Conservation (phyloP, 495 filamentous ascomycete species). For the Ramalina peruviana region DNA sequence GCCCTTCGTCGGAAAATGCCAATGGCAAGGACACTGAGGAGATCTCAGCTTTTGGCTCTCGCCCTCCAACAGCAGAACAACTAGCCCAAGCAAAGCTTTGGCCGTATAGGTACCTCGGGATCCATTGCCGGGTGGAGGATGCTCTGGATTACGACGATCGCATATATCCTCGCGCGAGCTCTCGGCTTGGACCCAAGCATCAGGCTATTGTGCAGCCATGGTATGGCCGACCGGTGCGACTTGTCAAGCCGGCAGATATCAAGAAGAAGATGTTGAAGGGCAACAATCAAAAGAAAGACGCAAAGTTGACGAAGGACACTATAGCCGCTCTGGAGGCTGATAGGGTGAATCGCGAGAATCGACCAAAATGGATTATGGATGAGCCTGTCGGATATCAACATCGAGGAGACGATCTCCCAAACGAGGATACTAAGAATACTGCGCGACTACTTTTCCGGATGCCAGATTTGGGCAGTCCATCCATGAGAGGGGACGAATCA, state of each 20-base stretch:
- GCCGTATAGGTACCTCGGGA: constrained; percentile 91
- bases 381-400: constrained; percentile 74
- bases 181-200: constrained; percentile 79
- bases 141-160: constrained; percentile 95
- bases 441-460: constrained; percentile 40
- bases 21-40: constrained; percentile 41
- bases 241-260: constrained; percentile 74
- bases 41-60: constrained; percentile 34
- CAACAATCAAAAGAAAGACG: constrained; percentile 49
- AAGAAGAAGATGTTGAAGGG: constrained; percentile 60
- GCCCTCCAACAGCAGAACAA: constrained; percentile 76
- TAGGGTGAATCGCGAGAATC: constrained; percentile 46
- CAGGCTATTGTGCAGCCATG: constrained; percentile 77
- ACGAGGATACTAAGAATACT: constrained; percentile 39
- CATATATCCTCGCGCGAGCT: constrained; percentile 91
- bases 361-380: constrained; percentile 87
- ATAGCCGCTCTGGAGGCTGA: constrained; percentile 68
- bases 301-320: constrained; percentile 64
- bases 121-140: constrained; percentile 93
- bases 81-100: constrained; percentile 83
- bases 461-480: constrained; percentile 32
- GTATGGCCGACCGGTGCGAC: constrained; percentile 72
- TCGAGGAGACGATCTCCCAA: constrained; percentile 63
- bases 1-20: constrained; percentile 25
- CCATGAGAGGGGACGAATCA: constrained; percentile 33